A percentile compares a stretch with the other conserved stretches of the same genome.
Conservation (phyloP, 225 moss, liverwort and hornwort genomes). For the Antitrichia curtipendula region DNA sequence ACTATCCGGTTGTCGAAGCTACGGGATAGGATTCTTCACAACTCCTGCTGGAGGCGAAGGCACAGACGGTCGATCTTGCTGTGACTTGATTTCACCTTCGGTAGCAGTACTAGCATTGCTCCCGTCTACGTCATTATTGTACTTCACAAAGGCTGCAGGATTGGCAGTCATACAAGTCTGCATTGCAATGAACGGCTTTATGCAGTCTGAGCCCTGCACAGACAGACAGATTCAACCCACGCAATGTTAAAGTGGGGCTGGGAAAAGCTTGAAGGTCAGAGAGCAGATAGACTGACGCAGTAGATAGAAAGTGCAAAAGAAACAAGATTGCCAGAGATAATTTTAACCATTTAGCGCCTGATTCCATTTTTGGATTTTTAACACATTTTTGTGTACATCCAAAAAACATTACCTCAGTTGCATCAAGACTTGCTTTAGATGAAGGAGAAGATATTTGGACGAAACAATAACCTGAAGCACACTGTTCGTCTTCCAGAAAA, state of each 20-base stretch:
- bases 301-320: neutral
- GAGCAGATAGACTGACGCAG: neutral
- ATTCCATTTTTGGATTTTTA: neutral
- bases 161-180: slow-evolving; percentile 58
- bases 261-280: neutral
- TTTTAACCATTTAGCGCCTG: neutral
- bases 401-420: neutral
- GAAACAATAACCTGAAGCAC: neutral
- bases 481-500: neutral
- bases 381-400: neutral
- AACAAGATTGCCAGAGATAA: neutral
- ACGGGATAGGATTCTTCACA: slow-evolving; percentile 15
- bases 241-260: neutral
- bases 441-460: neutral
- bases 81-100: neutral
- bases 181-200: slow-evolving; percentile 54
- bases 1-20: neutral
- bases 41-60: slow-evolving; percentile 20
- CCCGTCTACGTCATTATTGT: neutral
- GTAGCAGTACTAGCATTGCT: neutral
- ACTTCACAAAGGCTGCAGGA: slow-evolving; percentile 23
- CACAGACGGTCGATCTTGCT: neutral
- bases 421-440: neutral
- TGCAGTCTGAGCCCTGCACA: slow-evolving; percentile 70
- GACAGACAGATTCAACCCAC: neutral